phyloP scores from a whole-genome alignment of 2,329 filamentous ascomycete species.

The Gremmenia infestans region DNA sequence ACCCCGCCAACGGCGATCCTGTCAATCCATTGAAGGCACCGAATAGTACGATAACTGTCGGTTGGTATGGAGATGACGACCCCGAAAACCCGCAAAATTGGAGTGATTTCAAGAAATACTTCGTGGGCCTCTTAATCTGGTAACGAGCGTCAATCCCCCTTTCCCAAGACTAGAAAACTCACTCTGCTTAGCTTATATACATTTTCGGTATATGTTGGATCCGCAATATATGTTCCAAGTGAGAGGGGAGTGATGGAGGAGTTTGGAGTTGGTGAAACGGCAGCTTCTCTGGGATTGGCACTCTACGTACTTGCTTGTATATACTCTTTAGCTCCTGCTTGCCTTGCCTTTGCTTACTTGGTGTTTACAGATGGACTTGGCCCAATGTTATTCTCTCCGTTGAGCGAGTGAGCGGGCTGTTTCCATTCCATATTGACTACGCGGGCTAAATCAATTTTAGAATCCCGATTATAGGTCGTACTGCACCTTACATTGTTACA shows the following conservation, averaged over 20 bases:
- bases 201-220: background rate
- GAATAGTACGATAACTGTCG: background rate
- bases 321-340: background rate
- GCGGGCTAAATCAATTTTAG: constrained; percentile 38
- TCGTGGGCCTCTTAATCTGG: background rate
- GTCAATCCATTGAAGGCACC: background rate
- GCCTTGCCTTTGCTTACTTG: background rate
- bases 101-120: constrained; percentile 16
- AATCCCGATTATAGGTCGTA: constrained; percentile 60
- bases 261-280: background rate
- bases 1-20: too few species aligned
- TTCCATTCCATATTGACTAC: background rate
- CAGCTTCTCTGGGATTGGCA: background rate
- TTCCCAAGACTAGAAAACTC: background rate
- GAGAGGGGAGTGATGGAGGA: background rate
- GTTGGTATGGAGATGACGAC: constrained; percentile 32
- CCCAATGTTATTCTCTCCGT: constrained; percentile 57
- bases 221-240: background rate
- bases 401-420: constrained; percentile 43
- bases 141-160: background rate
- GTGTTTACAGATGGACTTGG: constrained; percentile 44
- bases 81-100: constrained; percentile 50
- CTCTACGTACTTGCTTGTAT: constrained; percentile 44
- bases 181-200: background rate
- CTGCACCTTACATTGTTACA: constrained; percentile 59